Percentiles rank a stretch among this genome's conserved stretches.
Conservation (phyloP, 2,329 filamentous ascomycete genomes). For the Pseudogymnoascus sp. region DNA sequence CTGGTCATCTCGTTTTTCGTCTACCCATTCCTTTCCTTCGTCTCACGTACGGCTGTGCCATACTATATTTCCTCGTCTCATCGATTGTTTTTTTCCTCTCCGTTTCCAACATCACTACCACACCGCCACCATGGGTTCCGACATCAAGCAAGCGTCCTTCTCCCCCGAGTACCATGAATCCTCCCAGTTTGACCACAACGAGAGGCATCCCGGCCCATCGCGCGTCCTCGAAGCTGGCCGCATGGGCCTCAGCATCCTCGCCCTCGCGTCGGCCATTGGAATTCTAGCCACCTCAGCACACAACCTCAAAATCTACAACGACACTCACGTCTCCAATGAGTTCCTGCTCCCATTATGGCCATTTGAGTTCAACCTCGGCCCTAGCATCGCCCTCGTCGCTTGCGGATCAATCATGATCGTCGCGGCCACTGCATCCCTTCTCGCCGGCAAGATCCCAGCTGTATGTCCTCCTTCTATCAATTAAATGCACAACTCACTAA, state of each 20-base stretch:
- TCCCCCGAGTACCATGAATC: conserved; percentile 6
- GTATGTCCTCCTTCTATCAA: conserved; percentile 36
- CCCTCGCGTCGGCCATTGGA: conserved; percentile 43
- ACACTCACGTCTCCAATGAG: conserved; percentile 41
- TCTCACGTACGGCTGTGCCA: conserved; percentile 20
- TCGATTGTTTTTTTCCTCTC: not conserved
- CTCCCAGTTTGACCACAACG: conserved; percentile 6
- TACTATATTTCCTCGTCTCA: conserved; percentile 18
- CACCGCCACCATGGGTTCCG: not conserved
- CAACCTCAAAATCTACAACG: conserved; percentile 47
- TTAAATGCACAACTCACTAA: not conserved
- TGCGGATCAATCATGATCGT: conserved; percentile 44
- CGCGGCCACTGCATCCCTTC: conserved; percentile 41
- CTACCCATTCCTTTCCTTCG: conserved; percentile 13
- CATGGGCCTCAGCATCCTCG: conserved; percentile 41
- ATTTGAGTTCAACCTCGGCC: conserved; percentile 46
- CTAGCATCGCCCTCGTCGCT: conserved; percentile 47
- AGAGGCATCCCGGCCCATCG: conserved; percentile 27
- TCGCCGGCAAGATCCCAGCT: conserved; percentile 40
- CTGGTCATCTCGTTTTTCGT: conserved; percentile 13
- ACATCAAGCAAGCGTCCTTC: not conserved
- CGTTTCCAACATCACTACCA: not conserved
- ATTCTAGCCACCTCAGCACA: conserved; percentile 49
- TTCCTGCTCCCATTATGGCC: conserved; percentile 52
- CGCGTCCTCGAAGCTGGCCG: conserved; percentile 38